Base-by-base conservation (phyloP, 2,329 filamentous ascomycete genomes). In the Phaeophleospora eucalypticola region DNA sequence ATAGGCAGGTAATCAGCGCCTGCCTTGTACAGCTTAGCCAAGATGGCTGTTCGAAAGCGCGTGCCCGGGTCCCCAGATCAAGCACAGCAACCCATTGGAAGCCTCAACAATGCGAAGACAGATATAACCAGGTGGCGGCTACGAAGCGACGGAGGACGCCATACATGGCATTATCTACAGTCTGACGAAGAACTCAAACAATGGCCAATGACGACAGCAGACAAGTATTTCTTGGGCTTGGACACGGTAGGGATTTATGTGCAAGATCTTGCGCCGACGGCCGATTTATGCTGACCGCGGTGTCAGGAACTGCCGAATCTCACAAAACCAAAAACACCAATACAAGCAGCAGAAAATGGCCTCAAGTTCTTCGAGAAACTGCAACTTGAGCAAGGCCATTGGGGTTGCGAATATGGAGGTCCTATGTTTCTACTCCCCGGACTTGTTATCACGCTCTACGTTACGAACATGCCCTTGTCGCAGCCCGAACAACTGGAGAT, bases 381-480 rank as follows among this genome's bases (percentile, higher is more conserved):
- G 18, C 93, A 98, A 66, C 77, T 96, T 1, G 82, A 85, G 12
- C 85, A 88, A 1, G 93, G 93, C 4, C 88, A 96, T 63, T 98
- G 93, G 93, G 93, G 78, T 4, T 97, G 91, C 71, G 93, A 98
- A 67, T 98, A 98, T 71, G 93, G 93, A 45, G 93, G 93, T 0
- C 93, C 93, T 3, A 91, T 96, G 87, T 98, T 98, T 64, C 79
- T 97, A 33, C 75, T 97, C 1, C 89, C 91, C 0, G 88, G 91
- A 36, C 67, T 95, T 17, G 82, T 96, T 52, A 82, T 95, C 57
- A 79, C 86, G 20, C 94, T 88, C 82, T 90, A 95, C 65, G 86
- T 86, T 43, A 97, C 90, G 52, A 83, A 90, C 64, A 95, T 89
- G 43, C 86, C 86, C 3, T 87, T 98, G 47, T 83, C 89, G 1